phyloP scores from a whole-genome alignment of 345 rosid genomes.

The Cardamine occulta region DNA sequence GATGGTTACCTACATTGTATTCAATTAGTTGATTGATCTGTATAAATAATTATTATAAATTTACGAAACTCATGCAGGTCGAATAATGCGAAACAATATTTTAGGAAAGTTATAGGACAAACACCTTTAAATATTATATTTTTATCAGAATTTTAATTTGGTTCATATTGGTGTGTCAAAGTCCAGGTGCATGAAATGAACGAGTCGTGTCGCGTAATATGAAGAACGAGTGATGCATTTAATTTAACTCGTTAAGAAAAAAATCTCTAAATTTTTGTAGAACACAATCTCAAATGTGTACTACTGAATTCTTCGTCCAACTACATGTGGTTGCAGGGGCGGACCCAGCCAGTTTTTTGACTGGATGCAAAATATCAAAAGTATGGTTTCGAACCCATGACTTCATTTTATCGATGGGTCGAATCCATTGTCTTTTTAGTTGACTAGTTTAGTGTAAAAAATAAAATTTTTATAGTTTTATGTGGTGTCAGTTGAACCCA shows the following conservation, averaged over 20 bases:
- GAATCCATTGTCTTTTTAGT: too few species aligned
- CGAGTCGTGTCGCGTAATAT: not conserved
- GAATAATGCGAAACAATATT: not conserved
- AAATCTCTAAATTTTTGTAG: not conserved
- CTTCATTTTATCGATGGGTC: too few species aligned
- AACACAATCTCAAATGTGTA: not conserved
- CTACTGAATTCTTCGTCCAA: not conserved
- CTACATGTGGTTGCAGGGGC: not conserved
- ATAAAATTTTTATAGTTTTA: too few species aligned
- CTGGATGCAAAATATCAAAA: too few species aligned
- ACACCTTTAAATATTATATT: not conserved
- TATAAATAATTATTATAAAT: not conserved
- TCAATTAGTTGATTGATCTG: constrained; percentile 4
- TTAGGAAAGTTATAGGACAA: not conserved
- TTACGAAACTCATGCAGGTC: not conserved
- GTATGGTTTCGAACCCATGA: too few species aligned
- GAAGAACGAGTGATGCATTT: not conserved
- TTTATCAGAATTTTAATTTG: not conserved
- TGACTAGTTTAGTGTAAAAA: too few species aligned
- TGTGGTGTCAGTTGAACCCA: too few species aligned
- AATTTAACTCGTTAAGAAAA: not conserved
- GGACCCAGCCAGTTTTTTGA: too few species aligned
- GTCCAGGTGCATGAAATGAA: constrained; percentile 15
- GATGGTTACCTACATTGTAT: not conserved
- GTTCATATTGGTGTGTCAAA: constrained; percentile 21